Evolutionary conservation across 805 yeast species (phyloP), one percentile per base, ranked within the genome.

Genomic region (Priceomyces fermenticarens): DNA sequence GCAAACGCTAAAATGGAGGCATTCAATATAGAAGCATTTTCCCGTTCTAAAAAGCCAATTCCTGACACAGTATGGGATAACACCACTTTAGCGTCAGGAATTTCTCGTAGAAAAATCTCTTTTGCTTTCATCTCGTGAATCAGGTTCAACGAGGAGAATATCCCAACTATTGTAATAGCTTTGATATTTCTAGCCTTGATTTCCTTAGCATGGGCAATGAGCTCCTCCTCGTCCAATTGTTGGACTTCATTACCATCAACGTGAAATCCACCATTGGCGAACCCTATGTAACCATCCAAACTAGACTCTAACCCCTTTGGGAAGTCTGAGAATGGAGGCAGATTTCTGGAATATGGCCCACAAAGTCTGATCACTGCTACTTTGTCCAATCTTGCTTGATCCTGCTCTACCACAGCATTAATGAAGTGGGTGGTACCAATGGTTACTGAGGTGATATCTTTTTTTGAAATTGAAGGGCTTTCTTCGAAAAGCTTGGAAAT

Each of bases 371-470:
- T 40, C 3, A 72, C 75, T 0, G 77, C 78, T 11, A 73, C 76
- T 36, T 49, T 57, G 13, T 69, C 74, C 36, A 73, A 50, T 35
- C 73, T 52, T 3, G 69, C 64, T 17, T 52, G 45, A 48, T 73
- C 77, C 41, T 65, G 66, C 48, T 73, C 78, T 15, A 74, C 62
- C 16, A 73, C 74, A 11, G 78, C 76, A 53, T 73, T 73, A 50
- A 73, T 72, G 54, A 73, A 73, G 45, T 73, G 78, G 1, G 78
- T 74, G 3, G 78, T 74, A 11, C 79, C 78, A 45, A 74, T 72
- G 2, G 77, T 72, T n/a, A 73, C 73, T 0, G 75, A 56, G 4
- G 56, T 51, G 4, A 74, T 61, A 10, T 67, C 63, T 7, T 60
- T 55, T n/a, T 55, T 49, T n/a, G 45, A 45, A 23, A 55, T 48